These are phyloP conservation scores for Ceratocystis cubensis DNA, from an alignment of 2,329 filamentous ascomycete genomes.

Conservation along the genomic window DNA sequence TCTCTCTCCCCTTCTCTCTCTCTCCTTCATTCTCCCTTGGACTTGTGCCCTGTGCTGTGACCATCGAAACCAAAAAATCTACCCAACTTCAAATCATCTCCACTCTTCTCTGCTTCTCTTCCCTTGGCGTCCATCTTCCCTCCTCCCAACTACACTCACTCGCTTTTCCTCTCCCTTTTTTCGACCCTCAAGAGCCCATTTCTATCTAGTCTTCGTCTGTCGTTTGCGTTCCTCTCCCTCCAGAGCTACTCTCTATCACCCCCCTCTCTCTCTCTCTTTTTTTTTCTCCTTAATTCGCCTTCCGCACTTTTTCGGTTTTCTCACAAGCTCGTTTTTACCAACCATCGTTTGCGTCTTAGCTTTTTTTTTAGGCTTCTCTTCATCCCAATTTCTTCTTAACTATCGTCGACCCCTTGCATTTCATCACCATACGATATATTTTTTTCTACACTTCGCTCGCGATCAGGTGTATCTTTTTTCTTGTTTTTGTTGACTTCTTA, in stretches of 20 bases:
- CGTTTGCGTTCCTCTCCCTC: conserved; percentile 6
- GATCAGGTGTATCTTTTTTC: conserved; percentile 13
- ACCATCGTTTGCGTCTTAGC: conserved; percentile 1
- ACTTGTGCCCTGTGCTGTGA: conserved; percentile 10
- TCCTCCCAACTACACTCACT: neutral
- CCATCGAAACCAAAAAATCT: conserved; percentile 4
- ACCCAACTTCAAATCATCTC: conserved; percentile 6
- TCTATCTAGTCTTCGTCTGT: conserved; percentile 1
- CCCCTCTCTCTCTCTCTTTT: neutral
- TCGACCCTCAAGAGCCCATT: conserved; percentile 8
- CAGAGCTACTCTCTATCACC: neutral
- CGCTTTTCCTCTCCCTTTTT: conserved; percentile 4
- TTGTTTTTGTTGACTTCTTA: conserved; percentile 5
- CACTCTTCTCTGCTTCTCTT: conserved; percentile 11
- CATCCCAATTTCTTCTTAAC: neutral
- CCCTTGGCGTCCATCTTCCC: neutral
- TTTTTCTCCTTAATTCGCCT: neutral
- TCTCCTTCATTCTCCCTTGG: neutral
- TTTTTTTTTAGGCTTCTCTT: neutral
- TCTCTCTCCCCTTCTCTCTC: neutral
- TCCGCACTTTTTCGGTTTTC: neutral
- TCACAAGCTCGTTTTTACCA: conserved; percentile 6
- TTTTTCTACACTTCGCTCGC: conserved; percentile 6
- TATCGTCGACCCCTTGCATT: conserved; percentile 12
- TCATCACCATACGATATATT: conserved; percentile 5